Evolutionary conservation across 306 rosid genomes (phyloP), one percentile per base, ranked within the genome.

Genomic region (Comarum palustre): DNA sequence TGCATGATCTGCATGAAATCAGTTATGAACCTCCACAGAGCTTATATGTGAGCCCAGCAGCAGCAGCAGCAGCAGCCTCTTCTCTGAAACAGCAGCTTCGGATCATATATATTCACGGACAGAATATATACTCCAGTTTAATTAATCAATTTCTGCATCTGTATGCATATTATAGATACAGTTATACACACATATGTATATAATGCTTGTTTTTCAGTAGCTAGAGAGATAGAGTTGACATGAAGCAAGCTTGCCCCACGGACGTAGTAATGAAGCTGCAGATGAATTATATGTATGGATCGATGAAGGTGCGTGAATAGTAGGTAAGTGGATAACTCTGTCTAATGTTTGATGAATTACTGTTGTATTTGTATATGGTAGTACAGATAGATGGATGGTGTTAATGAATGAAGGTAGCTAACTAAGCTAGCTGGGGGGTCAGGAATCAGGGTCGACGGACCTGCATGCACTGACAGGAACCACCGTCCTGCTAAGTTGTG

Each of bases 391-490:
- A 7, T 22, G 60, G 60, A 54, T 54, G 14, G 15, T 22, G 22
- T 22, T 54, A 20, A 54, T 50, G 55, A 50, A 50, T 20, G 60
- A 24, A 17, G 22, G 20, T 45, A 45, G 41, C 38, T 34, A 34
- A 34, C 38, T 34, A 6, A 47, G 52, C n/a, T 47, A 50, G 25
- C 24, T 50, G 60, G 15, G 60, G 15, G 13, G 6, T 22, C 61
- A 24, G 32, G 32, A 55, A 55, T 55, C 61, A 55, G 61, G 61
- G 61, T n/a, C n/a, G n/a, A 22, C 17, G 61, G 61, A 4, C 61
- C 16, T 52, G 59, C 59, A 52, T 24, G 61, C 61, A 24, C 61
- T 11, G 17, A 55, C 61, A 55, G 32, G 61, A 55, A 55, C 61
- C 61, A 55, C 61, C 61, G 32, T 10, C 61, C 32, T 22, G 11